Percentiles rank a stretch among this genome's conserved stretches.
phyloP scores from a whole-genome alignment of 768 basidiomycete genomes.

The Lyophyllum semitale region DNA sequence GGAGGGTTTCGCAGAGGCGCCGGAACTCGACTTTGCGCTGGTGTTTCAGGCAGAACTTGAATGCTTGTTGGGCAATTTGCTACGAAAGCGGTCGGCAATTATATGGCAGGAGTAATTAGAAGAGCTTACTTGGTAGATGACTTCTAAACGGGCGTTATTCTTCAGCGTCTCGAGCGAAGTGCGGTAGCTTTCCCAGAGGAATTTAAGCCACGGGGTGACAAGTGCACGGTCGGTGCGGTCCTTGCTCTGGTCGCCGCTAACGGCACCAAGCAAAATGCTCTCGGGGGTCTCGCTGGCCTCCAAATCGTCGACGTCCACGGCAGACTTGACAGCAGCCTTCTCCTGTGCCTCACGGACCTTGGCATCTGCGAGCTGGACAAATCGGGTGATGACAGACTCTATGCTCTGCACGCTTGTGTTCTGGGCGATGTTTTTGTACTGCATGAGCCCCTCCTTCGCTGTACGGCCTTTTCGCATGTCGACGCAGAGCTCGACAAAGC shows the following conservation, averaged over 20 bases:
- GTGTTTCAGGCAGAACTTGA: constrained; percentile 94
- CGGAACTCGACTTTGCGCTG: constrained; percentile 96
- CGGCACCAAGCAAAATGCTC: constrained; percentile 86
- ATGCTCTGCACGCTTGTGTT: constrained; percentile 90
- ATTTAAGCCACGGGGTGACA: constrained; percentile 97
- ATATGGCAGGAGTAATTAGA: not conserved
- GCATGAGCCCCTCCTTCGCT: constrained; percentile 94
- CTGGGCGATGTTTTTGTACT: constrained; percentile 98
- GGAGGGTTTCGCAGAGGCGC: constrained; percentile 92
- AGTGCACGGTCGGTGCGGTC: constrained; percentile 93
- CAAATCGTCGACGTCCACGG: constrained; percentile 89
- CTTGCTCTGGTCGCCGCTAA: constrained; percentile 87
- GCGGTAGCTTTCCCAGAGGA: constrained; percentile 98
- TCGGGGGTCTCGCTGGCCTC: constrained; percentile 96
- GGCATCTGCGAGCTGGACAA: constrained; percentile 77
- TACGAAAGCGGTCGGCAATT: constrained; percentile 28
- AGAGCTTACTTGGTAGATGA: constrained; percentile 86
- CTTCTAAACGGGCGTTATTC: constrained; percentile 90
- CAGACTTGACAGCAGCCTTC: constrained; percentile 76
- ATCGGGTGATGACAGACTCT: constrained; percentile 86
- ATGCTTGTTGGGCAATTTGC: constrained; percentile 96
- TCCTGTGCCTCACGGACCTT: constrained; percentile 87
- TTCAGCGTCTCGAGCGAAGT: constrained; percentile 95
- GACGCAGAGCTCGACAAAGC: constrained; percentile 95
- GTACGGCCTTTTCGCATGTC: constrained; percentile 91